A percentile compares a stretch with the other conserved stretches of the same genome.
Evolutionary conservation across 2,329 filamentous ascomycete species (phyloP).

Genomic region (Orbilia oligospora): DNA sequence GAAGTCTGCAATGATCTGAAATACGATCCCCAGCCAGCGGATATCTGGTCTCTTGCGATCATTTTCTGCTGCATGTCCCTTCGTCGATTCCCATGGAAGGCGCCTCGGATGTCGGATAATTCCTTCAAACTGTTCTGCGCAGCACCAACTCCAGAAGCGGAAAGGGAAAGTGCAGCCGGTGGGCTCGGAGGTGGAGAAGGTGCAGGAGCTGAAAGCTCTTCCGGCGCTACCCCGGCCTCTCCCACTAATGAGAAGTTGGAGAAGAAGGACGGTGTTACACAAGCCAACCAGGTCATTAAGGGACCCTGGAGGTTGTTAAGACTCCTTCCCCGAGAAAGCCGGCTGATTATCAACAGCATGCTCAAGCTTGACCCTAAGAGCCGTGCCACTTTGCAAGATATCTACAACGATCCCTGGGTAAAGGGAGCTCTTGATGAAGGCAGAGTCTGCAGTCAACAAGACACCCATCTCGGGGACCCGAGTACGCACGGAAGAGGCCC

Average conservation of each 20-base stretch:
- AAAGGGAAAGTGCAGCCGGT: constrained; percentile 55
- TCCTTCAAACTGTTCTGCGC: constrained; percentile 90
- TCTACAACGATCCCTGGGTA: constrained; percentile 92
- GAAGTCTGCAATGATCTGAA: constrained; percentile 95
- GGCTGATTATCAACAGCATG: constrained; percentile 93
- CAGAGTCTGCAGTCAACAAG: constrained; percentile 82
- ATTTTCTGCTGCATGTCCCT: constrained; percentile 99
- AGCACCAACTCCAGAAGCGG: constrained; percentile 59
- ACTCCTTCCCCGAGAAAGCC: constrained; percentile 87
- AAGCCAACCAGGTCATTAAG: constrained; percentile 74
- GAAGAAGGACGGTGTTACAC: constrained; percentile 64
- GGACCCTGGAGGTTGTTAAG: constrained; percentile 92
- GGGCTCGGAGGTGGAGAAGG: constrained; percentile 40
- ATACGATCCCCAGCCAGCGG: constrained; percentile 93
- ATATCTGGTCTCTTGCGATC: constrained; percentile 98
- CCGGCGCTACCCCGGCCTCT: constrained; percentile 45
- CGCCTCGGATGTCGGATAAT: constrained; percentile 90
- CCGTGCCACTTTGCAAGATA: constrained; percentile 86
- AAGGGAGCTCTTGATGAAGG: constrained; percentile 74
- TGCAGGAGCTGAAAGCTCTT: constrained; percentile 36
- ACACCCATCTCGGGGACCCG: constrained; percentile 64
- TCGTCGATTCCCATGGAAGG: constrained; percentile 95
- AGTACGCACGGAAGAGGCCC: constrained; percentile 69
- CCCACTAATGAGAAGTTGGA: constrained; percentile 17
- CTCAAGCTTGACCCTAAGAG: constrained; percentile 87